These are phyloP conservation scores for Recurvomyces mirabilis DNA, from an alignment of 495 filamentous ascomycete species.

Conservation along the genomic window DNA sequence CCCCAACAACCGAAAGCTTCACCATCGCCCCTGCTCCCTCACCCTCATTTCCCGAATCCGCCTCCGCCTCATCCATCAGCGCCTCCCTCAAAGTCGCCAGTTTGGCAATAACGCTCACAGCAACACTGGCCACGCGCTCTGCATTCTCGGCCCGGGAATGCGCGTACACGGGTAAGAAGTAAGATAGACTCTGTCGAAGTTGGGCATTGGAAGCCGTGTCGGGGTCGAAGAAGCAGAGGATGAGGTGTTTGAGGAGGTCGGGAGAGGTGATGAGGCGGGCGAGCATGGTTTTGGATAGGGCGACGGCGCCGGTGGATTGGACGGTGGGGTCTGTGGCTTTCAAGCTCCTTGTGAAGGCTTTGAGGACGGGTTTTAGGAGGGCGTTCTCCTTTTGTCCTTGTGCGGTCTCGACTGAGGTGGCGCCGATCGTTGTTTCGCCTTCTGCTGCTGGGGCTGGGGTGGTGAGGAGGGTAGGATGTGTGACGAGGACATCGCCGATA, in stretches of 20 bases:
- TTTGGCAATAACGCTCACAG: slow-evolving; percentile 56
- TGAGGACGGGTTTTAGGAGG: slow-evolving; percentile 53
- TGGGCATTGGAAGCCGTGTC: slow-evolving; percentile 69
- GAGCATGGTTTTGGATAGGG: slow-evolving; percentile 77
- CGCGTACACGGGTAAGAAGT: slow-evolving; percentile 93
- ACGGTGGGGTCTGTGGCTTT: slow-evolving; percentile 58
- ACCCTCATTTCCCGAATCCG: slow-evolving; percentile 65
- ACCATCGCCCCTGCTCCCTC: slow-evolving; percentile 36
- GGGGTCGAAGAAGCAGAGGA: slow-evolving; percentile 85
- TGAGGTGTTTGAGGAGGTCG: slow-evolving; percentile 69
- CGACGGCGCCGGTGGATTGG: slow-evolving; percentile 70
- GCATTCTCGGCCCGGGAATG: slow-evolving; percentile 73
- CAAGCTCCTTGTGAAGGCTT: slow-evolving; percentile 67
- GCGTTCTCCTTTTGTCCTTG: slow-evolving; percentile 34
- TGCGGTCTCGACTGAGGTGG: slow-evolving; percentile 5
- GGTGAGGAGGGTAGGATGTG: slow-evolving; percentile 64
- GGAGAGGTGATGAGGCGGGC: slow-evolving; percentile 50
- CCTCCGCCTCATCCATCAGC: slow-evolving; percentile 44
- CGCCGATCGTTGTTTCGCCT: slow-evolving; percentile 3
- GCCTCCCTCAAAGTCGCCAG: slow-evolving; percentile 42
- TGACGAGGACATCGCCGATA: slow-evolving; percentile 83
- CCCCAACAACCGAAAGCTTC: slow-evolving; percentile 57
- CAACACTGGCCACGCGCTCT: slow-evolving; percentile 59
- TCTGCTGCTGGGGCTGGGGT: too few relatives aligned
- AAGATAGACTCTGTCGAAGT: slow-evolving; percentile 81